phyloP scores from a whole-genome alignment of 2,329 filamentous ascomycete genomes.

The Trichoderma citrinoviride region DNA sequence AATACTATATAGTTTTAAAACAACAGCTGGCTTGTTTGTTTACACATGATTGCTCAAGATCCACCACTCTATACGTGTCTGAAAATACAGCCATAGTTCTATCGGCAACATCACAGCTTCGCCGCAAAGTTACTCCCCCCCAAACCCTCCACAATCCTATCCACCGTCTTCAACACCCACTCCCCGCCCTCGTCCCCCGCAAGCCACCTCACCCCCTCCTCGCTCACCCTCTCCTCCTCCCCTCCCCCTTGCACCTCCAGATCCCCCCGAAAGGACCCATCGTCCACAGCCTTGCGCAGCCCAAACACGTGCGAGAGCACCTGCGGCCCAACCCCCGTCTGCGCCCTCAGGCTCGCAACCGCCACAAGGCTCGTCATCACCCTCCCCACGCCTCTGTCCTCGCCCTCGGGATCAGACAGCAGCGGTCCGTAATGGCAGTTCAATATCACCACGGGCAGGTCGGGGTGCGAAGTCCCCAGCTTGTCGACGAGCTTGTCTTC shows the following conservation, averaged over 20 bases:
- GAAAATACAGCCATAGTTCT: no score
- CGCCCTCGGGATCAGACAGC: conserved; percentile 63
- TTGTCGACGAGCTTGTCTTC: conserved; percentile 68
- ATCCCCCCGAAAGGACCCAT: conserved; percentile 53
- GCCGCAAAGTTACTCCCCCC: conserved; percentile 43
- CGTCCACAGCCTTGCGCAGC: conserved; percentile 69
- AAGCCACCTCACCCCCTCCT: conserved; percentile 40
- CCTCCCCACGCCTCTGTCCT: conserved; percentile 59
- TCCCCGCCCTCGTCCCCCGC: conserved; percentile 47
- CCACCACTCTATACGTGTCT: background rate
- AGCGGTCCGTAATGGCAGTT: conserved; percentile 70
- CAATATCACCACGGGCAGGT: conserved; percentile 77
- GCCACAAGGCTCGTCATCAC: conserved; percentile 72
- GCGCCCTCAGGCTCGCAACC: conserved; percentile 70
- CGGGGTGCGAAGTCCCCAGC: conserved; percentile 73
- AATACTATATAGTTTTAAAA: background rate
- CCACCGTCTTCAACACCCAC: conserved; percentile 47
- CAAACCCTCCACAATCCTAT: conserved; percentile 45
- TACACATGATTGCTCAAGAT: background rate
- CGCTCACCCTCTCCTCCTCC: conserved; percentile 36
- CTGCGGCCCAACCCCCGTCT: conserved; percentile 80
- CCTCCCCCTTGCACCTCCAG: conserved; percentile 35
- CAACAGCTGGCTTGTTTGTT: background rate
- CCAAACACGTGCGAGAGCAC: conserved; percentile 80
- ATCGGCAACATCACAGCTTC: conserved; percentile 22